Evolutionary conservation across 176 grass and related monocot genomes (phyloP).

Genomic region (Eragrostis nindensis): DNA sequence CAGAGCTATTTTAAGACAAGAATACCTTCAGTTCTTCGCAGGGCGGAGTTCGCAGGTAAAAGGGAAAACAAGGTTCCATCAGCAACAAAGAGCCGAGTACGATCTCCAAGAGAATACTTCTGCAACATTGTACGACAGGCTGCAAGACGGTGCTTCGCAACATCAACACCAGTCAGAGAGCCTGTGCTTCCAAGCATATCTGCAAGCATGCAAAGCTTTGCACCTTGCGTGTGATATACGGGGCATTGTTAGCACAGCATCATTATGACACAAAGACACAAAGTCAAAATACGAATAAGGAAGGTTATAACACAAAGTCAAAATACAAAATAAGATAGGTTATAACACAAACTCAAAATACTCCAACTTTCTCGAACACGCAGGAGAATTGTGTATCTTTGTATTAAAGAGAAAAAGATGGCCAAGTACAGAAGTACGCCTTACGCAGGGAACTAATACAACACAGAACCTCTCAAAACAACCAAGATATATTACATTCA

Average conservation of each 20-base stretch:
- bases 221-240: slow-evolving; percentile 57
- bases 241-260: background rate
- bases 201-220: slow-evolving; percentile 94
- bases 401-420: too few relatives aligned
- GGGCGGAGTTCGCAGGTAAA: slow-evolving; percentile 54
- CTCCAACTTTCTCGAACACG: too few relatives aligned
- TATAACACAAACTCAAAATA: too few relatives aligned
- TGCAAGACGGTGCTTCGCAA: slow-evolving; percentile 83
- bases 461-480: too few relatives aligned
- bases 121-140: slow-evolving; percentile 90
- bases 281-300: slow-evolving; percentile 6
- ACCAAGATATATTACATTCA: too few relatives aligned
- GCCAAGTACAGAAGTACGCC: too few relatives aligned
- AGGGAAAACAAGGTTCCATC: slow-evolving; percentile 89
- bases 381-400: too few relatives aligned
- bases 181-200: slow-evolving; percentile 77
- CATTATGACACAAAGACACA: too few relatives aligned
- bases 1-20: slow-evolving; percentile 16
- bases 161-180: slow-evolving; percentile 91
- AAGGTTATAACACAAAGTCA: background rate
- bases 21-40: slow-evolving; percentile 42
- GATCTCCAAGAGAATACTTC: slow-evolving; percentile 87
- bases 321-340: too few relatives aligned
- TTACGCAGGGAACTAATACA: too few relatives aligned
- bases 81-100: slow-evolving; percentile 81